Evolutionary conservation across 352 stramenopile species (phyloP).

Genomic region (Phytophthora ramorum): DNA sequence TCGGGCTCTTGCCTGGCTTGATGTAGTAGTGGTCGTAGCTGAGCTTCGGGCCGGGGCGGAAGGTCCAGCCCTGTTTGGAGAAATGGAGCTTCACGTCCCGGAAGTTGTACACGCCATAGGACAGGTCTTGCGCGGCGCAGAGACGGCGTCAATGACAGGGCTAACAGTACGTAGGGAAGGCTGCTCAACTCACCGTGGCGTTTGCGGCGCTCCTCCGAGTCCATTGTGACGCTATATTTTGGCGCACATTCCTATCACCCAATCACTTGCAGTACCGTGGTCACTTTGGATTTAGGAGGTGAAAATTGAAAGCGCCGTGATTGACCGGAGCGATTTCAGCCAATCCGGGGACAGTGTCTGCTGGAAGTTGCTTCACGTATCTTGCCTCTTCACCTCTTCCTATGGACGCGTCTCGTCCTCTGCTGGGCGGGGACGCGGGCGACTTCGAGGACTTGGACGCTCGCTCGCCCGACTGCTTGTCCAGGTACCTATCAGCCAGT

Average conservation of each 20-base stretch:
- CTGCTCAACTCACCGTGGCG: constrained; percentile 22
- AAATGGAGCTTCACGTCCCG: constrained; percentile 48
- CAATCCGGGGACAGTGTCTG: too few relatives aligned
- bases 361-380: constrained; percentile 24
- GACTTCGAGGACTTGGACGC: constrained; percentile 21
- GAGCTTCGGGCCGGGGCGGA: constrained; percentile 23
- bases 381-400: constrained; percentile 4
- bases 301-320: neutral
- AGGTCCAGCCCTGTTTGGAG: constrained; percentile 31
- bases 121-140: constrained; percentile 31
- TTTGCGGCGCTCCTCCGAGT: constrained; percentile 33
- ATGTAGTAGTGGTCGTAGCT: constrained; percentile 61
- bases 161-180: neutral
- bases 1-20: constrained; percentile 40
- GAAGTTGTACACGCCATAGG: constrained; percentile 54
- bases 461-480: constrained; percentile 33
- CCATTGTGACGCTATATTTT: constrained; percentile 5
- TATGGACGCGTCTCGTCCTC: constrained; percentile 61
- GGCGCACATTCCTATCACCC: neutral
- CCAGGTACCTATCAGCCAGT: constrained; percentile 26
- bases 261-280: neutral
- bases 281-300: neutral
- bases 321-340: neutral
- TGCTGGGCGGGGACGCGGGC: constrained; percentile 50
- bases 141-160: constrained; percentile 4